Base-by-base conservation (phyloP, 2,329 filamentous ascomycete species). In the Tolypocladium tundrense region DNA sequence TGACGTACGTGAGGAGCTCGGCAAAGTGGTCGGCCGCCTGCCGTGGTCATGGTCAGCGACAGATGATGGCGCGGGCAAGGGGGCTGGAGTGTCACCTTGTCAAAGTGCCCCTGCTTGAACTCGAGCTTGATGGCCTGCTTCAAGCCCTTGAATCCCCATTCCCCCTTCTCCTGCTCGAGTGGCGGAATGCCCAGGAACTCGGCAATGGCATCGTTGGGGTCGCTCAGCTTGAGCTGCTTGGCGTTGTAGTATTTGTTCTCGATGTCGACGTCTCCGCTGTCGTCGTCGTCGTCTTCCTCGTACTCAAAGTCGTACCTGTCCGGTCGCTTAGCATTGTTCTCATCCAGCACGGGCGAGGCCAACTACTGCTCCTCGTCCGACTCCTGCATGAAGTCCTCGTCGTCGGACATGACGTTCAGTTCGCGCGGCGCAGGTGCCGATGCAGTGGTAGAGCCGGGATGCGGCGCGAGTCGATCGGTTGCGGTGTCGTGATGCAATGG, bases 221-320 rank as follows among this genome's bases (percentile, higher is more conserved):
- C 91, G 61, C 87, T 87, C 50, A 80, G 79, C 78, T 97, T 99
- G 70, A 96, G 86, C 76, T 97, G 93, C 76, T 99, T 99, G 50
- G 94, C 94, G 75, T 97, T 97, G 81, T 97, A 99, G 79, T 99
- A 99, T 77, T 96, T 97, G 79, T 99, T 99, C 73, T 99, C 94
- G 71, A 97, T 95, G 65, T 93, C 91, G 66, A 97, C 89, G 71
- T 97, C 91, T 59, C 87, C 91, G 39, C 83, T 85, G 59, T 96
- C 88, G 50, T 95, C 90, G 54, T 94, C 91, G 58, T 96, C 91
- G 63, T 91, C 91, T 59, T 87, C 94, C 71, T 97, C 93, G 74
- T 97, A 97, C 69, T 97, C 93, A 72, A 97, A 97, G 75, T 97
- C 94, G 70, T 97, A 97, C 84, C 75, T 77, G 57, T 13, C 31